Evolutionary conservation across 1,139 yeast genomes (phyloP).

Genomic region (Pichia sp.): DNA sequence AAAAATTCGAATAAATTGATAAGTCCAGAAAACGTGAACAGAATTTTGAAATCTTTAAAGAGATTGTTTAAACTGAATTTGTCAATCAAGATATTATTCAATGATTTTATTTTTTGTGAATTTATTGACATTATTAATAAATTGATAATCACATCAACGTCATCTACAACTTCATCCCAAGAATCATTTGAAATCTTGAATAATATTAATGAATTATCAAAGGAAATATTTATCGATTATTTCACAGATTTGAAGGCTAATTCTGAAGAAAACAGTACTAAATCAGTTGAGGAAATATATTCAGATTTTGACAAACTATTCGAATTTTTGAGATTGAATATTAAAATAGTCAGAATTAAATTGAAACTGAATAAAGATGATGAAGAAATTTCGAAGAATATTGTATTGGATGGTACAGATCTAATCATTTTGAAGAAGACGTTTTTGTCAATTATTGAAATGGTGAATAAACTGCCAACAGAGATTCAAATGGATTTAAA

Average conservation of each 20-base stretch:
- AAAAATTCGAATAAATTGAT: slow-evolving; percentile 30
- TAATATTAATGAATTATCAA: slow-evolving; percentile 39
- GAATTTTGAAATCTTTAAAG: slow-evolving; percentile 39
- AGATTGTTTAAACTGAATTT: slow-evolving; percentile 52
- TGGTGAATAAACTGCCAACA: slow-evolving; percentile 59
- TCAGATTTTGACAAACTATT: slow-evolving; percentile 70
- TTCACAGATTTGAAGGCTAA: slow-evolving; percentile 18
- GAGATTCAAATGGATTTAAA: slow-evolving; percentile 63
- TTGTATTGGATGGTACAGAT: slow-evolving; percentile 28
- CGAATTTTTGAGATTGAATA: slow-evolving; percentile 68
- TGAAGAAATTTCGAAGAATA: slow-evolving; percentile 29
- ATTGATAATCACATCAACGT: slow-evolving; percentile 59
- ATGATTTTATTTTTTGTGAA: slow-evolving; percentile 69
- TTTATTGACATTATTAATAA: slow-evolving; percentile 72
- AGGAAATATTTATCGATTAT: slow-evolving; percentile 46
- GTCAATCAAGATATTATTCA: slow-evolving; percentile 55
- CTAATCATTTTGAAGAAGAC: slow-evolving; percentile 44
- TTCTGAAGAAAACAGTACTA: slow-evolving; percentile 16
- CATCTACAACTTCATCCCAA: too few relatives aligned
- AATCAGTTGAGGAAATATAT: slow-evolving; percentile 33
- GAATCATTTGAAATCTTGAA: slow-evolving; percentile 39
- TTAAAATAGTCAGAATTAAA: slow-evolving; percentile 54
- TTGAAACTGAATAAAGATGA: slow-evolving; percentile 55
- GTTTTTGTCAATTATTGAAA: slow-evolving; percentile 50
- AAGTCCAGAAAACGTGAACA: slow-evolving; percentile 20